Evolutionary conservation across 164 flowering plant genomes (phyloP).

Genomic region (Euptelea pleiosperma): DNA sequence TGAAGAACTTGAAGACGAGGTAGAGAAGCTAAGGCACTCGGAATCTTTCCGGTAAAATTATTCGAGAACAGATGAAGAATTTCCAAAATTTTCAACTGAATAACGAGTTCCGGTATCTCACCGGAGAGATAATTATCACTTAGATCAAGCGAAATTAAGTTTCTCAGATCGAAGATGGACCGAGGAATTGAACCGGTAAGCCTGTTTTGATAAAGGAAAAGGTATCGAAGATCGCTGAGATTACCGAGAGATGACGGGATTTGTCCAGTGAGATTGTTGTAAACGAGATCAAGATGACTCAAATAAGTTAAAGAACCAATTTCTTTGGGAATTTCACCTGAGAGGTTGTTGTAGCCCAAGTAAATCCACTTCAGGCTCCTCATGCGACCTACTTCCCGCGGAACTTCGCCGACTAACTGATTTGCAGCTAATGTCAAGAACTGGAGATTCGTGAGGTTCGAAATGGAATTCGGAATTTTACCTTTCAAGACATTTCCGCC

Average conservation of each 20-base stretch:
- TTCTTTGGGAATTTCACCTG: conserved; percentile 64
- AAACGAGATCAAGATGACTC: conserved; percentile 75
- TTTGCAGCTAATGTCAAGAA: conserved; percentile 60
- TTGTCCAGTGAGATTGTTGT: conserved; percentile 70
- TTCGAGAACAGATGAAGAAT: conserved; percentile 73
- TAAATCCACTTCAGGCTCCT: conserved; percentile 62
- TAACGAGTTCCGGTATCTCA: conserved; percentile 51
- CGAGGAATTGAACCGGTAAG: conserved; percentile 58
- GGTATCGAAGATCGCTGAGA: conserved; percentile 50
- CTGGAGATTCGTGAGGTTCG: conserved; percentile 38
- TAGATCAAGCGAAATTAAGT: conserved; percentile 65
- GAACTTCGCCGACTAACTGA: conserved; percentile 57
- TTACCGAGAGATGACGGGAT: conserved; percentile 70
- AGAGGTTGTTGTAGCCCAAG: conserved; percentile 76
- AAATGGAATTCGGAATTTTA: conserved; percentile 38
- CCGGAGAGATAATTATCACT: conserved; percentile 76
- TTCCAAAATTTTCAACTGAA: conserved; percentile 49
- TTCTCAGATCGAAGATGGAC: conserved; percentile 45
- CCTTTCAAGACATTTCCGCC: conserved; percentile 73
- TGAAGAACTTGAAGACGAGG: conserved; percentile 68
- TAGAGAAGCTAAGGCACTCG: conserved; percentile 41
- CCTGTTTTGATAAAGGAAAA: conserved; percentile 66
- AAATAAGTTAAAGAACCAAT: conserved; percentile 52
- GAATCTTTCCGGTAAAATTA: conserved; percentile 66
- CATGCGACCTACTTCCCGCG: conserved; percentile 44